phyloP scores from a whole-genome alignment of 495 filamentous ascomycete genomes.

The Jackrogersella minutella region DNA sequence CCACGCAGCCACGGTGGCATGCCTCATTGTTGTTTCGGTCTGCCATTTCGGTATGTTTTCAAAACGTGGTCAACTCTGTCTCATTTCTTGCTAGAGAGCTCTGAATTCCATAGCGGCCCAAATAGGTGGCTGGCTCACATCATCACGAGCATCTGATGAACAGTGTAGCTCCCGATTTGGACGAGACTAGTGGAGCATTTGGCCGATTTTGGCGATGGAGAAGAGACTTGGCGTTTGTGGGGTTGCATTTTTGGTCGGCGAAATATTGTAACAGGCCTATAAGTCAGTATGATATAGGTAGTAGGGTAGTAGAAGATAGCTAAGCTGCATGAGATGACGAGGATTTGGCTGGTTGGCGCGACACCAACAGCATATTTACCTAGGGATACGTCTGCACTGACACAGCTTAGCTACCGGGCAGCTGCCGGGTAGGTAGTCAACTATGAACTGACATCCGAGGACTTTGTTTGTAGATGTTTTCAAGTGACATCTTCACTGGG shows the following conservation, averaged over 20 bases:
- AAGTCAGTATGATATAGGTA: slow-evolving; percentile 10
- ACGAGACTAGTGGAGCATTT: slow-evolving; percentile 31
- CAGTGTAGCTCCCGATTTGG: slow-evolving; percentile 34
- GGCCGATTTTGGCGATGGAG: slow-evolving; percentile 29
- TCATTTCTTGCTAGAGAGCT: slow-evolving; percentile 12
- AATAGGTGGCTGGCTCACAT: slow-evolving; percentile 21
- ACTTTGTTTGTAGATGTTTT: neutral
- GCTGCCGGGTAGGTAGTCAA: neutral
- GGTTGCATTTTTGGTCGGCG: slow-evolving; percentile 32
- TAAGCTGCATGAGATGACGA: slow-evolving; percentile 31
- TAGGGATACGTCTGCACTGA: neutral
- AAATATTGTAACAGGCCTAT: slow-evolving; percentile 21
- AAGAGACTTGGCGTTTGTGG: slow-evolving; percentile 32
- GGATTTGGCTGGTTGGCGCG: slow-evolving; percentile 22
- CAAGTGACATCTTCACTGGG: neutral
- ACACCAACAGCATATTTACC: slow-evolving; percentile 14
- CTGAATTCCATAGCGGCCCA: slow-evolving; percentile 10
- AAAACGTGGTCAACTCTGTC: neutral
- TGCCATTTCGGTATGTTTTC: neutral
- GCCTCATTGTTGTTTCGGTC: slow-evolving; percentile 17
- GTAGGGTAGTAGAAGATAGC: neutral
- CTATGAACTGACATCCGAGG: neutral
- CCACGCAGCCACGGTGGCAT: neutral
- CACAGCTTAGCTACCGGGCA: no score
- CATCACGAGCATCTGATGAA: slow-evolving; percentile 34